Evolutionary conservation across 768 basidiomycete genomes (phyloP).

Genomic region (Pulveroboletus sp.): DNA sequence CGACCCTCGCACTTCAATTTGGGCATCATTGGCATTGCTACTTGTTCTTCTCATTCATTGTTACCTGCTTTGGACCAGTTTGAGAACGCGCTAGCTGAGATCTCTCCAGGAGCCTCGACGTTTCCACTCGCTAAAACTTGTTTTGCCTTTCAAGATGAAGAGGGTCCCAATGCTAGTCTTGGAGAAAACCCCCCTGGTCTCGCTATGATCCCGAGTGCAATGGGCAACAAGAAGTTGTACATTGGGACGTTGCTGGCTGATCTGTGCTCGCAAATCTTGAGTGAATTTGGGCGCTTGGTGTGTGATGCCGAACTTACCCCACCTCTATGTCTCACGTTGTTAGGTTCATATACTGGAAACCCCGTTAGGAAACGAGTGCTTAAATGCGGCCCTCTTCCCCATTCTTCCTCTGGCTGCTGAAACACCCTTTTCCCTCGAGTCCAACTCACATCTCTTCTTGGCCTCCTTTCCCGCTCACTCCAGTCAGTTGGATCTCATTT

Average conservation of each 20-base stretch:
- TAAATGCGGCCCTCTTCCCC: conserved; percentile 67
- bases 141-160: conserved; percentile 77
- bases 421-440: conserved; percentile 53
- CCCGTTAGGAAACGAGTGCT: conserved; percentile 79
- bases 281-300: conserved; percentile 82
- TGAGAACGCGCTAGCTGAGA: conserved; percentile 54
- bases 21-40: conserved; percentile 83
- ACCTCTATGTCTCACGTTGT: conserved; percentile 10
- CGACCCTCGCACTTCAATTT: conserved; percentile 79
- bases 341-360: conserved; percentile 79
- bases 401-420: conserved; percentile 56
- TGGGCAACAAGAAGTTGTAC: conserved; percentile 86
- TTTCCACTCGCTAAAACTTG: conserved; percentile 79
- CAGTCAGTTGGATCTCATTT: conserved; percentile 52
- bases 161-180: conserved; percentile 46
- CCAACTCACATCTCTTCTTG: conserved; percentile 37
- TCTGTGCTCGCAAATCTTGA: conserved; percentile 80
- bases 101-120: conserved; percentile 61
- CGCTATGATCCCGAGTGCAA: conserved; percentile 75
- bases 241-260: conserved; percentile 87
- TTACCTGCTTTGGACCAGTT: conserved; percentile 60
- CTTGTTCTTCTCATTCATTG: conserved; percentile 53
- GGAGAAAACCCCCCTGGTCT: conserved; percentile 57
- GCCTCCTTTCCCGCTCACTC: conserved; percentile 45
- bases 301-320: conserved; percentile 23